These are phyloP conservation scores for Thielaviopsis musarum DNA, from an alignment of 2,329 filamentous ascomycete species.

Conservation along the genomic window DNA sequence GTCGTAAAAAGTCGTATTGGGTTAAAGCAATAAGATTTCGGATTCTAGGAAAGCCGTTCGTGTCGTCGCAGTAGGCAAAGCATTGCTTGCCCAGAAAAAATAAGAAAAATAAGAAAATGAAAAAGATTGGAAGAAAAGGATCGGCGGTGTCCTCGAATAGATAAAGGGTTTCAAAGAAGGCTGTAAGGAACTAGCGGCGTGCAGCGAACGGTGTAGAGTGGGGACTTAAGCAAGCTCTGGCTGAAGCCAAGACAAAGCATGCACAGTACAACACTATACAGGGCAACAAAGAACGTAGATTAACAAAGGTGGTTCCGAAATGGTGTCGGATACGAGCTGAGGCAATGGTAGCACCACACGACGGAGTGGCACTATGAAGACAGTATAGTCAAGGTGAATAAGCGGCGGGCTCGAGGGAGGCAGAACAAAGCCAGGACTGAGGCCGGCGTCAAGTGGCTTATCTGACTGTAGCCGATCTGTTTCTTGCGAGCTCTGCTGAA, in stretches of 20 bases:
- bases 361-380: neutral
- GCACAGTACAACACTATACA: neutral
- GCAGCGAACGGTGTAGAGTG: neutral
- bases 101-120: neutral
- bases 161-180: neutral
- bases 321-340: neutral
- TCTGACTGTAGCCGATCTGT: neutral
- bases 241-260: neutral
- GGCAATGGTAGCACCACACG: neutral
- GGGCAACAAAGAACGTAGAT: neutral
- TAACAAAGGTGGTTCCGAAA: neutral
- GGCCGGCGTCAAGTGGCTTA: neutral
- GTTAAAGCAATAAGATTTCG: neutral
- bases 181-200: neutral
- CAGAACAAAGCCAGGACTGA: neutral
- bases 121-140: neutral
- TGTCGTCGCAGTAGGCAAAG: neutral
- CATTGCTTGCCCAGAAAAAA: neutral
- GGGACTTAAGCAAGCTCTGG: neutral
- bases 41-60: neutral
- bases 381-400: neutral
- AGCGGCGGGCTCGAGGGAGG: neutral
- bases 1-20: neutral
- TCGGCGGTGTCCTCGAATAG: neutral
- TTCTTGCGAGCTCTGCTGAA: neutral